These are phyloP conservation scores for Globisporangium heterothallicum DNA, from an alignment of 352 stramenopile species.

Conservation along the genomic window DNA sequence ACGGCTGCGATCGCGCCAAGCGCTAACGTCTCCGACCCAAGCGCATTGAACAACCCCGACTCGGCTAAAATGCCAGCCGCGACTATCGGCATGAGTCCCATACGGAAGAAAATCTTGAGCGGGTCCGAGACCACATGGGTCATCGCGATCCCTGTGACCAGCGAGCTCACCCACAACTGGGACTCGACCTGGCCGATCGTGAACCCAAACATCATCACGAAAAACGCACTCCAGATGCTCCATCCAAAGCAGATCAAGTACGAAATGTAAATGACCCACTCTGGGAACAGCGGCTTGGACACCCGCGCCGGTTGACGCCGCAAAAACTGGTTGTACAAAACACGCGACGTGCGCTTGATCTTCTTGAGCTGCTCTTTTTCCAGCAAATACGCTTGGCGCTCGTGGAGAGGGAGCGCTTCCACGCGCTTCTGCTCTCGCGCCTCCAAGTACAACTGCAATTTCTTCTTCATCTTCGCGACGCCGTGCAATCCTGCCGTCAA, in stretches of 20 bases:
- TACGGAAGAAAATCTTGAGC: constrained; percentile 65
- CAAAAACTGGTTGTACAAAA: constrained; percentile 73
- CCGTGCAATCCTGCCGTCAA: constrained; percentile 36
- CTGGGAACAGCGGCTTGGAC: constrained; percentile 54
- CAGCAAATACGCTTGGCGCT: constrained; percentile 47
- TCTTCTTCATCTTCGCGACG: constrained; percentile 56
- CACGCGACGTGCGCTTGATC: constrained; percentile 50
- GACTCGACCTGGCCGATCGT: constrained; percentile 51
- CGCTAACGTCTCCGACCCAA: constrained; percentile 41
- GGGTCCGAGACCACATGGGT: constrained; percentile 61
- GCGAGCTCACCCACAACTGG: constrained; percentile 57
- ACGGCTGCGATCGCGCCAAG: constrained; percentile 38
- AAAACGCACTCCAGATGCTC: constrained; percentile 57
- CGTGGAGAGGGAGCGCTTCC: constrained; percentile 43
- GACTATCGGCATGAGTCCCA: constrained; percentile 64
- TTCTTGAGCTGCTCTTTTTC: constrained; percentile 60
- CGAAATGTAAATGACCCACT: constrained; percentile 71
- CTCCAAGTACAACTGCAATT: constrained; percentile 39
- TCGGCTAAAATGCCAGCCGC: constrained; percentile 44
- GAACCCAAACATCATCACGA: constrained; percentile 69
- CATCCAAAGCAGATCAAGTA: constrained; percentile 51
- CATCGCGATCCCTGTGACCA: constrained; percentile 46
- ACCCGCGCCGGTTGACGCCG: constrained; percentile 42
- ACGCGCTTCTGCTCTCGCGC: constrained; percentile 32
- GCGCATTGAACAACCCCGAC: constrained; percentile 45